A percentile compares a stretch with the other conserved stretches of the same genome.
Evolutionary conservation across 108 stramenopile species (phyloP).

Genomic region (Fragilariopsis cylindrus): DNA sequence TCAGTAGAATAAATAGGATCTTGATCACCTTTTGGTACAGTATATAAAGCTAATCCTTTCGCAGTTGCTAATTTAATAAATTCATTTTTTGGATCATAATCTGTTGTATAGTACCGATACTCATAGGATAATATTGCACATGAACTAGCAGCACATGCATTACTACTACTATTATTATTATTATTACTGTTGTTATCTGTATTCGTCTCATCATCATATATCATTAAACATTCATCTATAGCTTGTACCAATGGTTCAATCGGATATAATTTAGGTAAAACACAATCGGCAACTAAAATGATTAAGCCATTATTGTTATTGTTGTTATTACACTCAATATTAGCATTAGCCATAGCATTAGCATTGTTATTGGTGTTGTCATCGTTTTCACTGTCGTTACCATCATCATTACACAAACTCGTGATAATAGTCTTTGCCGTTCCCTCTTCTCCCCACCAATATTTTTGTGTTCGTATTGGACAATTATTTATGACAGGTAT

Average conservation of each 20-base stretch:
- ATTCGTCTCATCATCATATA: background rate
- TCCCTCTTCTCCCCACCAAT: slow-evolving; percentile 66
- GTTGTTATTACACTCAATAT: background rate
- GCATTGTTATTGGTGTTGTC: background rate
- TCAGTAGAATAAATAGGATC: slow-evolving; percentile 65
- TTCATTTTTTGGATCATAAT: slow-evolving; percentile 62
- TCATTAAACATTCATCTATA: slow-evolving; percentile 53
- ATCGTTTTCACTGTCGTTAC: background rate
- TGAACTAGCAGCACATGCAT: background rate
- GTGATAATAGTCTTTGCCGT: background rate
- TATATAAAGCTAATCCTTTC: slow-evolving; percentile 36
- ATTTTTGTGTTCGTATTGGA: slow-evolving; percentile 44
- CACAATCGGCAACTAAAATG: slow-evolving; percentile 81
- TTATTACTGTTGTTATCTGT: background rate
- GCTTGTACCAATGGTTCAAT: slow-evolving; percentile 85
- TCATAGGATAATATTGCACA: slow-evolving; percentile 63
- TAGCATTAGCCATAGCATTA: background rate
- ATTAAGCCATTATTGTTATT: background rate
- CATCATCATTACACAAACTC: background rate
- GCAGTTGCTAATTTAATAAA: slow-evolving; percentile 48
- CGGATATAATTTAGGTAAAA: slow-evolving; percentile 91
- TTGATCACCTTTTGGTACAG: slow-evolving; percentile 35
- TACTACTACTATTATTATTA: too few relatives aligned
- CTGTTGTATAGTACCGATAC: slow-evolving; percentile 54
- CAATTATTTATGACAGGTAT: slow-evolving; percentile 28